These are phyloP conservation scores for Delphinella strobiligena DNA, from an alignment of 2,329 filamentous ascomycete species.

Conservation along the genomic window DNA sequence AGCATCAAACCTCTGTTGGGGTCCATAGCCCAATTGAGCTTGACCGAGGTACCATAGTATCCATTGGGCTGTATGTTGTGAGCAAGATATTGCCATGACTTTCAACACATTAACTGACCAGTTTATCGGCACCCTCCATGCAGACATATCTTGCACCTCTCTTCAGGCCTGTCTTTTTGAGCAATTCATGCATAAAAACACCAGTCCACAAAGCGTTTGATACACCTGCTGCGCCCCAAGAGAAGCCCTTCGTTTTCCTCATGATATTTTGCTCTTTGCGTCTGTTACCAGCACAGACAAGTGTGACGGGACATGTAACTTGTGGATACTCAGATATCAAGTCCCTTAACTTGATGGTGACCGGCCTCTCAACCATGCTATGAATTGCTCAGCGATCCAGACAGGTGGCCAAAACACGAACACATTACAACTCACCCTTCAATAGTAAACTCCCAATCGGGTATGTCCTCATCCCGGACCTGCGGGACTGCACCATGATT, in stretches of 20 bases:
- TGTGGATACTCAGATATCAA: constrained; percentile 66
- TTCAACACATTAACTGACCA: constrained; percentile 31
- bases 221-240: constrained; percentile 78
- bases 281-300: constrained; percentile 85
- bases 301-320: constrained; percentile 72
- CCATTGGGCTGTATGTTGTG: constrained; percentile 77
- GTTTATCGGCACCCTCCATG: constrained; percentile 77
- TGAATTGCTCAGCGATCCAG: neutral
- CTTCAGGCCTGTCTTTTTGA: constrained; percentile 54
- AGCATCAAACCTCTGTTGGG: constrained; percentile 74
- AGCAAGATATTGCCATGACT: constrained; percentile 38
- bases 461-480: constrained; percentile 58
- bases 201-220: constrained; percentile 86
- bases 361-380: constrained; percentile 60
- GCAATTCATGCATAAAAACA: constrained; percentile 59
- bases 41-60: constrained; percentile 77
- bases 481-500: constrained; percentile 78
- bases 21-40: constrained; percentile 80
- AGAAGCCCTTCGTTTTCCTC: constrained; percentile 85
- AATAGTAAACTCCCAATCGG: constrained; percentile 70
- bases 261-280: constrained; percentile 89
- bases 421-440: constrained; percentile 42
- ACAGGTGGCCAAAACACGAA: constrained; percentile 17
- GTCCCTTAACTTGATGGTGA: constrained; percentile 59
- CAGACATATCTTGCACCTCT: constrained; percentile 70